Evolutionary conservation across 192 early-diverging fungal species (phyloP), one percentile per base, ranked within the genome.

Genomic region (Coemansia sp.): DNA sequence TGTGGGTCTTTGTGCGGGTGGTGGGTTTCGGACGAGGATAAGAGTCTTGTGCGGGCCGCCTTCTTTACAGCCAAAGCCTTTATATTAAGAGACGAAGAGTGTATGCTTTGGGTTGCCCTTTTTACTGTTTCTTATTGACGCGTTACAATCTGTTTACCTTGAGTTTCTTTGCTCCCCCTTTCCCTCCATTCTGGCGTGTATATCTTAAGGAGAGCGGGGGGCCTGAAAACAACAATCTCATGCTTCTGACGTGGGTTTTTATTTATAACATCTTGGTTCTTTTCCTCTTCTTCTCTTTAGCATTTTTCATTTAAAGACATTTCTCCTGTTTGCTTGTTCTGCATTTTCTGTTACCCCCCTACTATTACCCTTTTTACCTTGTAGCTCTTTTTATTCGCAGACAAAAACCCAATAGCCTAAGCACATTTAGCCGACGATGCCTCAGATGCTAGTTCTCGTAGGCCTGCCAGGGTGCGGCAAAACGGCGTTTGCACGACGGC

Each of bases 401-500:
- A 42, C 58, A 38, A 16, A 19, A 7, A 63, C 42, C 4, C 16
- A 61, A 40, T 61, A 61, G 11, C 16, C 2, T 16, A 63, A 61
- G 4, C 59, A 50, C 45, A 49, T 10, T 47, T 19, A 39, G 62
- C 32, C 16, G 43, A 58, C 59, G 42, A 85, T 81, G 83, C 83
- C 83, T 42, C 83, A 85, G 76, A 84, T 90, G 74, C 84, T 92
- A 11, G 85, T 92, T 32, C 83, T 91, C 56, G 87, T 91, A 62
- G 90, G 91, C 23, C 80, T 91, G 58, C 91, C 91, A 38, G 91
- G 91, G 9, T 90, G 89, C 50, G 91, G 91, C 63, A 92, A 92
- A 75, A 86, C 84, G 16, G 87, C 88, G 13, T 91, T 92, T 71
- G 77, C 90, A 42, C 85, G 82, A 48, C 81, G 81, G 21, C 79